Percentiles rank a stretch among this genome's conserved stretches.
phyloP scores from a whole-genome alignment of 768 basidiomycete species.

The Phaffia australis region DNA sequence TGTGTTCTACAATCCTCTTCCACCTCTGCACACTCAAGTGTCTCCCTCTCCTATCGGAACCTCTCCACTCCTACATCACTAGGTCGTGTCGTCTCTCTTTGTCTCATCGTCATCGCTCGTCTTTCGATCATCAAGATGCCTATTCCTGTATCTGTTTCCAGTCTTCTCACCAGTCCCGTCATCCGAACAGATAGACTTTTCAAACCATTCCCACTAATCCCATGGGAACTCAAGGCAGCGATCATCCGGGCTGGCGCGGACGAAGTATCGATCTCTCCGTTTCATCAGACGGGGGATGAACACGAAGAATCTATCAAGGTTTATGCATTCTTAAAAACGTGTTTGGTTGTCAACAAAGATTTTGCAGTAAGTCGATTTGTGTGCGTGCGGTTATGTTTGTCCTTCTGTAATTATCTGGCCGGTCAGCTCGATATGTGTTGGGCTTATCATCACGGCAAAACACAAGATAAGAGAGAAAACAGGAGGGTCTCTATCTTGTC shows the following conservation, averaged over 20 bases:
- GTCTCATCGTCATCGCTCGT: no score
- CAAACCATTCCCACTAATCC: constrained; percentile 10
- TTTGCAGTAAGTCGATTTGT: background rate
- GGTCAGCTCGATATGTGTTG: background rate
- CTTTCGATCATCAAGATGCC: no score
- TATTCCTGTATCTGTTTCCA: no score
- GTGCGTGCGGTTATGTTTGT: background rate
- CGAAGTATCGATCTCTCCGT: background rate
- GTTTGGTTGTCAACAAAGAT: constrained; percentile 7
- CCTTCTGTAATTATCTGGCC: no score
- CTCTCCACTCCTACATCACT: no score
- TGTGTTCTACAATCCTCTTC: no score
- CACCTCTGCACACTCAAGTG: no score
- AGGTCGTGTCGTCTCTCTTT: no score
- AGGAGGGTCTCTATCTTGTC: no score
- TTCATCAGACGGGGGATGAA: background rate
- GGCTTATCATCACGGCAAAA: background rate
- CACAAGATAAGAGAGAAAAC: no score
- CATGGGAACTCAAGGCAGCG: constrained; percentile 4
- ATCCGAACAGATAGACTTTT: background rate
- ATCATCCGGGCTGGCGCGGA: constrained; percentile 5
- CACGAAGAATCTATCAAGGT: background rate
- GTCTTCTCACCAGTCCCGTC: no score
- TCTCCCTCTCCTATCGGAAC: no score
- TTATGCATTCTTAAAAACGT: background rate